A percentile compares a stretch with the other conserved stretches of the same genome.
phyloP scores from a whole-genome alignment of 176 grass and related monocot species.

The Zizania latifolia region DNA sequence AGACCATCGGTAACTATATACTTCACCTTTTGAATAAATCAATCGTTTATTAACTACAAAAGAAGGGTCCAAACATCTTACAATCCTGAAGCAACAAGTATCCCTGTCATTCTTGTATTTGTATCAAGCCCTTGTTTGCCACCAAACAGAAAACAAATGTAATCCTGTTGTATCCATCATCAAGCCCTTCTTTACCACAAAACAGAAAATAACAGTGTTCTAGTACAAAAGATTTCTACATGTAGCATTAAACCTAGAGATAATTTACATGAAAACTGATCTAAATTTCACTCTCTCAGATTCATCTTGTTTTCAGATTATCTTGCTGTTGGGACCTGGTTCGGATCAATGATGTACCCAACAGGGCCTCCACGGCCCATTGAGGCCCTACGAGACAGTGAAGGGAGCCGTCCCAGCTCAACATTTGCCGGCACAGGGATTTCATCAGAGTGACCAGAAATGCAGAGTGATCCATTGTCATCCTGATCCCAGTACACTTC shows the following conservation, averaged over 20 bases:
- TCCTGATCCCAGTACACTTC: conserved; percentile 97
- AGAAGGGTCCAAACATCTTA: not conserved
- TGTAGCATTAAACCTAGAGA: conserved; percentile 6
- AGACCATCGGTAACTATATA: not conserved
- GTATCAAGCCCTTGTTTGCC: not conserved
- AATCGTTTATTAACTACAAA: not conserved
- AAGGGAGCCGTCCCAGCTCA: conserved; percentile 38
- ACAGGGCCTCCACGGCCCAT: conserved; percentile 21
- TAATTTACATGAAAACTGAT: conserved; percentile 24
- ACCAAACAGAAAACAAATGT: not conserved
- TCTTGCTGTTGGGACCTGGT: conserved; percentile 35
- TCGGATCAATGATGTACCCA: conserved; percentile 55
- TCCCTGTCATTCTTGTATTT: not conserved
- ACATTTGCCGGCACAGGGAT: conserved; percentile 49
- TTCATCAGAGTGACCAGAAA: conserved; percentile 68
- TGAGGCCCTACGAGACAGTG: conserved; percentile 44
- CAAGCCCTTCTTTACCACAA: not conserved
- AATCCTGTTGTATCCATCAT: not conserved
- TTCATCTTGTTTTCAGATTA: not conserved
- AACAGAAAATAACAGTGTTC: not conserved
- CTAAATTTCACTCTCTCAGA: not conserved
- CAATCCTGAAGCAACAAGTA: not conserved
- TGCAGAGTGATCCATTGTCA: conserved; percentile 71
- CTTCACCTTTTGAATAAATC: not conserved
- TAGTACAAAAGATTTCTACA: conserved; percentile 21